Percentiles rank a stretch among this genome's conserved stretches.
Evolutionary conservation across 1,284 basidiomycete species (phyloP).

Genomic region (Irpex sp.): DNA sequence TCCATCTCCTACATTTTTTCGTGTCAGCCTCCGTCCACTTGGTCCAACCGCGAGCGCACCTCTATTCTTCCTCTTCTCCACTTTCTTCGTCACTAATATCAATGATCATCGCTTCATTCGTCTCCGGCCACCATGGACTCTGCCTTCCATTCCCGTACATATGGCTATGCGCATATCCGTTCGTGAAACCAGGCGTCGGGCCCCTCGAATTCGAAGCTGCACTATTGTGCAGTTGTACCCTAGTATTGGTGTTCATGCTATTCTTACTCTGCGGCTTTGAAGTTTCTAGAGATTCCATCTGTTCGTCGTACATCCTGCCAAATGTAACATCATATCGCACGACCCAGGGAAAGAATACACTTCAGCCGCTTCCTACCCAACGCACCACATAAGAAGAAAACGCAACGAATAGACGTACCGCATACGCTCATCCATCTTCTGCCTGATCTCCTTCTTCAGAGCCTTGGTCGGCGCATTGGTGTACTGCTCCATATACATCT

Average conservation of each 20-base stretch:
- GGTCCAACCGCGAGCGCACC: neutral
- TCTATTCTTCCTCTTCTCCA: neutral
- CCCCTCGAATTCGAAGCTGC: neutral
- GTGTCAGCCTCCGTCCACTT: neutral
- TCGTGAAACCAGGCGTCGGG: neutral
- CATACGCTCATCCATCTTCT: constrained; percentile 45
- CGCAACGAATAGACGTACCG: constrained; percentile 23
- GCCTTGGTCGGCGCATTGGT: constrained; percentile 50
- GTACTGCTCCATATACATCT: constrained; percentile 60
- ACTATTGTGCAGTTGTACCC: neutral
- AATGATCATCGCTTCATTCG: neutral
- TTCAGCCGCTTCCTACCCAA: neutral
- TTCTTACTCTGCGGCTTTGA: neutral
- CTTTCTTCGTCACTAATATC: neutral
- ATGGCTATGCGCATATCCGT: neutral
- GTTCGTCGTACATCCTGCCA: neutral
- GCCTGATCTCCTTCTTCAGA: constrained; percentile 58
- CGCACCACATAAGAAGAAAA: neutral
- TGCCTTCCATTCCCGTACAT: neutral
- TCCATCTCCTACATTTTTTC: neutral
- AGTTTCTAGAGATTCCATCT: neutral
- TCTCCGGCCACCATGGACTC: neutral
- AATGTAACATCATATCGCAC: neutral
- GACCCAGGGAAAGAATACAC: neutral
- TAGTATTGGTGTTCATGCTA: neutral